Evolutionary conservation across 2,329 filamentous ascomycete genomes (phyloP).

Genomic region (Cytospora paraplurivora): DNA sequence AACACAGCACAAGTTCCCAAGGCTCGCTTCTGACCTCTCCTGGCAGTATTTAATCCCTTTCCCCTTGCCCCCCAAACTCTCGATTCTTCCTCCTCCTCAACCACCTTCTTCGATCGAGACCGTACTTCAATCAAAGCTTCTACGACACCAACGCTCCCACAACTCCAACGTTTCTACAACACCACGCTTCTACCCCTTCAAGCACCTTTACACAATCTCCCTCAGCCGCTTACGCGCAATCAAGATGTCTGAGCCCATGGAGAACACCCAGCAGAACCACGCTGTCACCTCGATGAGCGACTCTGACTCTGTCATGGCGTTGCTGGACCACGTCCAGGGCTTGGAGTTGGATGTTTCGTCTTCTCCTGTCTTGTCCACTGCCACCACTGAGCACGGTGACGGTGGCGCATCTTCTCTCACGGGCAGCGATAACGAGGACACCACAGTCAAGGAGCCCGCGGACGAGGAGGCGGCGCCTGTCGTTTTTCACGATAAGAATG

Average conservation of each 20-base stretch:
- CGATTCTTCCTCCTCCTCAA: not conserved
- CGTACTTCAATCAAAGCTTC: not conserved
- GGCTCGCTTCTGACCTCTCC: not conserved
- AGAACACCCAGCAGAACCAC: slow-evolving; percentile 3
- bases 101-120: not conserved
- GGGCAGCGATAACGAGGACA: too few species aligned
- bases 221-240: not conserved
- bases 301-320: not conserved
- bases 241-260: slow-evolving; percentile 6
- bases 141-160: not conserved
- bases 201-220: not conserved
- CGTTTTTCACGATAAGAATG: slow-evolving; percentile 7
- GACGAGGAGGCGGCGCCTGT: not conserved
- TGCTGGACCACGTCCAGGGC: not conserved
- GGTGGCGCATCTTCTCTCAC: too few species aligned
- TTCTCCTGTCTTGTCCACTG: not conserved
- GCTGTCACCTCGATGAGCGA: not conserved
- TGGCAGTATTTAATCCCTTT: slow-evolving; percentile 7
- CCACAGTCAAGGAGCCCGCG: not conserved
- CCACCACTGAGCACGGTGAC: slow-evolving; percentile 3
- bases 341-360: not conserved
- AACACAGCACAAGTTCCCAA: not conserved
- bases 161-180: not conserved
- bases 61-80: not conserved
- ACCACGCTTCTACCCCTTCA: not conserved